phyloP scores from a whole-genome alignment of 805 yeast species.

The Ogataea pini region DNA sequence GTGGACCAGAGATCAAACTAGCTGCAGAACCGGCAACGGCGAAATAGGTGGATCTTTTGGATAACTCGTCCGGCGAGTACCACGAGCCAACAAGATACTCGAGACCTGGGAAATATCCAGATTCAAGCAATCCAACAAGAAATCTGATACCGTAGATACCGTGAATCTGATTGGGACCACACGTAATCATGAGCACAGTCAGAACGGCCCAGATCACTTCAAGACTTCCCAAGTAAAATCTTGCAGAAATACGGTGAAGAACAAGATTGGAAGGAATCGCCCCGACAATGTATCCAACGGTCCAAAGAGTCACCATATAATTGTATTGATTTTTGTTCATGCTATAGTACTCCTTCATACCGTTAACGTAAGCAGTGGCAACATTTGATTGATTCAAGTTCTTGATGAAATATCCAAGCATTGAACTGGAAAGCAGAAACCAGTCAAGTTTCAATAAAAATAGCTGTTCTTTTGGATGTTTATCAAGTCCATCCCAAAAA shows the following conservation, averaged over 20 bases:
- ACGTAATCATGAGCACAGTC: slow-evolving; percentile 40
- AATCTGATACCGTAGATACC: slow-evolving; percentile 39
- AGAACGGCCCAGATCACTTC: slow-evolving; percentile 48
- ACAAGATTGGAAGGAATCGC: slow-evolving; percentile 51
- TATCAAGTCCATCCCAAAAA: slow-evolving; percentile 36
- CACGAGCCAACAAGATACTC: slow-evolving; percentile 44
- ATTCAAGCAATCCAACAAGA: slow-evolving; percentile 45
- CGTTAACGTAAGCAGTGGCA: slow-evolving; percentile 64
- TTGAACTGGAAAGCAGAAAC: slow-evolving; percentile 51
- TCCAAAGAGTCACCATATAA: slow-evolving; percentile 44
- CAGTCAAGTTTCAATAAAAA: slow-evolving; percentile 53
- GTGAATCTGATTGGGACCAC: slow-evolving; percentile 23
- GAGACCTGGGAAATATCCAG: slow-evolving; percentile 52
- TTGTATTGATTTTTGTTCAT: slow-evolving; percentile 55
- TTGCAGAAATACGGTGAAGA: slow-evolving; percentile 43
- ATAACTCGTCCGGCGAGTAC: slow-evolving; percentile 37
- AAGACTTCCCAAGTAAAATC: slow-evolving; percentile 44
- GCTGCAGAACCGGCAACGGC: slow-evolving; percentile 39
- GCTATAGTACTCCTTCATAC: slow-evolving; percentile 55
- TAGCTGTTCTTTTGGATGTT: slow-evolving; percentile 37
- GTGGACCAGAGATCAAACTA: slow-evolving; percentile 40
- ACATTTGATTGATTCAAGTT: slow-evolving; percentile 60
- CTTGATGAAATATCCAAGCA: slow-evolving; percentile 65
- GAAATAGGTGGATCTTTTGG: slow-evolving; percentile 40
- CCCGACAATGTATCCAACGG: slow-evolving; percentile 49